Conservation (phyloP, 2,329 filamentous ascomycete genomes). For the Juglanconis juglandina region DNA sequence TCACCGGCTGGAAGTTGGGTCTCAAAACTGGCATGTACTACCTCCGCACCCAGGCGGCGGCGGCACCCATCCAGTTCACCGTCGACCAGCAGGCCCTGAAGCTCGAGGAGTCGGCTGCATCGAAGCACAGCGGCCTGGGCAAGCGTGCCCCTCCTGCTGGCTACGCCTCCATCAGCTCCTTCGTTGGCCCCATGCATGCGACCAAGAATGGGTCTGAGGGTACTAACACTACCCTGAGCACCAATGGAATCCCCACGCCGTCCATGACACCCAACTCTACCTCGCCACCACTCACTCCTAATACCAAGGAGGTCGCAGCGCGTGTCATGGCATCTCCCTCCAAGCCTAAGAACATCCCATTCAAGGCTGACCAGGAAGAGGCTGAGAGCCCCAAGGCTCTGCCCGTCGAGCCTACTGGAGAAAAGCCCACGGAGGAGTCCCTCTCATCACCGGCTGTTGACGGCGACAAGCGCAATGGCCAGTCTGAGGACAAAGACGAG, state of each 20-base stretch:
- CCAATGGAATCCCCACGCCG: constrained; percentile 66
- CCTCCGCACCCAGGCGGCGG: constrained; percentile 93
- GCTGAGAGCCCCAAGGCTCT: constrained; percentile 77
- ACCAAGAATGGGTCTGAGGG: constrained; percentile 47
- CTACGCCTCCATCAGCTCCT: constrained; percentile 56
- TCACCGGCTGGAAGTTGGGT: constrained; percentile 97
- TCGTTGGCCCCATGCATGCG: constrained; percentile 65
- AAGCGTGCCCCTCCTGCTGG: constrained; percentile 64
- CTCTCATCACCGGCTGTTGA: constrained; percentile 49
- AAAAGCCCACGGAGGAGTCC: constrained; percentile 63
- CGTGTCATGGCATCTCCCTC: constrained; percentile 54
- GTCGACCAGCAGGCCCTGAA: constrained; percentile 95
- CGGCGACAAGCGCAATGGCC: constrained; percentile 45
- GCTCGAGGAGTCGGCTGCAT: constrained; percentile 76
- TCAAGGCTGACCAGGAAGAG: constrained; percentile 74
- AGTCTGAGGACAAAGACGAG: constrained; percentile 71
- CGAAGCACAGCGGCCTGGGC: constrained; percentile 59
- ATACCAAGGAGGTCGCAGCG: constrained; percentile 39
- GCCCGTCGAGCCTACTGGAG: constrained; percentile 65
- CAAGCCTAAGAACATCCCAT: constrained; percentile 53
- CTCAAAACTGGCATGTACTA: constrained; percentile 99
- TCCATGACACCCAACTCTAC: constrained; percentile 59
- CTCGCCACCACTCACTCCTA: constrained; percentile 29
- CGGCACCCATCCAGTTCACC: constrained; percentile 96
- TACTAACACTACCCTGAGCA: constrained; percentile 25